phyloP scores from a whole-genome alignment of 495 filamentous ascomycete species.

The Annulohypoxylon nitens region DNA sequence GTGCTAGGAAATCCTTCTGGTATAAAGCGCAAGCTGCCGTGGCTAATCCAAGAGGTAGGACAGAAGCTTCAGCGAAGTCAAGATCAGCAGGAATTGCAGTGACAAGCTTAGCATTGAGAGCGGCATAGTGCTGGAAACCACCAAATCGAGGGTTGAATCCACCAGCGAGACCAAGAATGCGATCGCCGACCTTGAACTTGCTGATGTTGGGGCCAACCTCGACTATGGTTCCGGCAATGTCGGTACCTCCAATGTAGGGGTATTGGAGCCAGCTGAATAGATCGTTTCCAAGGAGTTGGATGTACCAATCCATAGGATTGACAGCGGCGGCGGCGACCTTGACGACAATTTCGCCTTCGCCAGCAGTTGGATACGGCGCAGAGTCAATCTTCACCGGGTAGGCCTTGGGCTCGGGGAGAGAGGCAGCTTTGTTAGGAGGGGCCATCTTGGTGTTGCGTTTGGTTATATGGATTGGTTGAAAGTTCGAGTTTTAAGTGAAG shows the following conservation, averaged over 20 bases:
- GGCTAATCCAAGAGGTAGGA: constrained; percentile 61
- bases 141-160: constrained; percentile 39
- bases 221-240: constrained; percentile 66
- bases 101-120: constrained; percentile 33
- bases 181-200: constrained; percentile 62
- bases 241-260: constrained; percentile 63
- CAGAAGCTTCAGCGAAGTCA: constrained; percentile 56
- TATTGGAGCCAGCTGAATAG: constrained; percentile 52
- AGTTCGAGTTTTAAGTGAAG: neutral
- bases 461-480: neutral
- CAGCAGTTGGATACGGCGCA: constrained; percentile 38
- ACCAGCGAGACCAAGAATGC: constrained; percentile 52
- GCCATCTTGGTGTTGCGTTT: constrained; percentile 29
- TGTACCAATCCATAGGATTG: constrained; percentile 61
- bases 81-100: constrained; percentile 56
- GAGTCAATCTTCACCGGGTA: constrained; percentile 26
- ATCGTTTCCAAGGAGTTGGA: constrained; percentile 45
- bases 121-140: constrained; percentile 59
- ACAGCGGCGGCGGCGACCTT: constrained; percentile 51
- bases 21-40: constrained; percentile 64
- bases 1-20: constrained; percentile 55
- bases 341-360: constrained; percentile 46
- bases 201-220: constrained; percentile 61
- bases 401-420: constrained; percentile 19
- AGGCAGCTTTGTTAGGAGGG: constrained; percentile 40